Base-by-base conservation (phyloP, 352 stramenopile species). In the Pythium folliculosum region DNA sequence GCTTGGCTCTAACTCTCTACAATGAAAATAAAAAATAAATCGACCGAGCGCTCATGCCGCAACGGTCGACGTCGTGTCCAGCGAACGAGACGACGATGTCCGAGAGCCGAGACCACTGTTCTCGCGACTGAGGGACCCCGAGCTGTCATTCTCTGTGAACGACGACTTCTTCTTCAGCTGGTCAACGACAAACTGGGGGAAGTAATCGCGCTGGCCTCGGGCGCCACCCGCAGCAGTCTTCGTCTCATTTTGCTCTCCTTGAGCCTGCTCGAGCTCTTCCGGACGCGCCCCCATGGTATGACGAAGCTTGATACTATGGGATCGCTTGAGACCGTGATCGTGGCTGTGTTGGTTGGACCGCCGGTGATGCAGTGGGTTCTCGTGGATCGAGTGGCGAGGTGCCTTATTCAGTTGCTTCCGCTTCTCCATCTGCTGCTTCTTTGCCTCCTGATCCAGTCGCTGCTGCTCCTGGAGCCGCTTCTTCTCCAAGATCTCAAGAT, bases 401-500 rank as follows among this genome's bases (percentile, higher is more conserved):
- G 56, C 48, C 13, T 60, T 64, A 0, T 8, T 40, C 22, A 22
- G 3, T 22, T 61, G 59, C 49, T 67, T 67, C 13, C 35, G 47
- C 17, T 65, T 49, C 17, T 68, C 51, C 22, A 37, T 30, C 27
- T 64, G 22, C 38, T 60, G 32, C 55, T 69, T 69, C 48, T 65
- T 65, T 13, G 54, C 37, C 38, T 73, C 55, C 40, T 69, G 59
- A 6, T 66, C 58, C 2, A 66, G 50, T 45, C 65, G 61, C n/a
- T 73, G 67, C 32, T 73, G 60, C n/a, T 69, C 60, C 32, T 73
- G 60, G 5, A 69, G 44, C 32, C 67, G 27, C 51, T 77, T 76
- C 30, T 70, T 72, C 22, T 74, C 67, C 40, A 77, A 30, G 0
- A 75, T 79, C 45, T 82, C 76, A 21, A 81, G 59, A 64, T 89